phyloP scores from a whole-genome alignment of 768 basidiomycete species.

The Boletus pseudopeckii region DNA sequence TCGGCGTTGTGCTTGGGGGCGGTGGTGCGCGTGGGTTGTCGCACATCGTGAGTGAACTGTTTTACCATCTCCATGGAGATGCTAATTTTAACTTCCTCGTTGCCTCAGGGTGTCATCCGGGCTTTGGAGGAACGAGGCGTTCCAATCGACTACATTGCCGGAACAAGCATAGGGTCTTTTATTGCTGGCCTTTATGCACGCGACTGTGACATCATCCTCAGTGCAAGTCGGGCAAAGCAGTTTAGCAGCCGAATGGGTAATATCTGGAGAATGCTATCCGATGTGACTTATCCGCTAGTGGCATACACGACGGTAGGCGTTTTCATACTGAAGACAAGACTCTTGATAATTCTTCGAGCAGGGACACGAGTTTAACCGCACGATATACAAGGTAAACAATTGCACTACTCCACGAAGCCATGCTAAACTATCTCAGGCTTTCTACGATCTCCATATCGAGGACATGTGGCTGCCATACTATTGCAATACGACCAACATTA shows the following conservation, averaged over 20 bases:
- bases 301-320: conserved; percentile 66
- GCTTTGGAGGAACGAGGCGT: conserved; percentile 90
- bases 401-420: not conserved
- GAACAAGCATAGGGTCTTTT: conserved; percentile 91
- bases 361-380: conserved; percentile 94
- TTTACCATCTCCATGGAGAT: conserved; percentile 8
- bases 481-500: conserved; percentile 97
- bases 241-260: conserved; percentile 92
- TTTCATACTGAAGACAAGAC: not conserved
- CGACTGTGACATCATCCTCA: conserved; percentile 87
- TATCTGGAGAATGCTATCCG: conserved; percentile 89
- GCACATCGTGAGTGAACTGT: conserved; percentile 52
- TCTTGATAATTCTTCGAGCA: conserved; percentile 30
- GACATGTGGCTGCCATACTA: conserved; percentile 99
- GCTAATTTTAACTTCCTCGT: conserved; percentile 4
- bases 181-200: conserved; percentile 94
- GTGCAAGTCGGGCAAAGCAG: conserved; percentile 82
- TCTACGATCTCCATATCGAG: conserved; percentile 92
- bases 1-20: conserved; percentile 93
- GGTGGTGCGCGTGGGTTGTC: conserved; percentile 94
- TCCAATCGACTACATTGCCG: conserved; percentile 91
- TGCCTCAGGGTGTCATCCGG: conserved; percentile 79
- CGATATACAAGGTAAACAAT: conserved; percentile 75
- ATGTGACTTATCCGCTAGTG: conserved; percentile 79
- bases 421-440: conserved; percentile 49